These are phyloP conservation scores for Fragaria ananassa DNA, from an alignment of 306 rosid genomes.

Conservation along the genomic window DNA sequence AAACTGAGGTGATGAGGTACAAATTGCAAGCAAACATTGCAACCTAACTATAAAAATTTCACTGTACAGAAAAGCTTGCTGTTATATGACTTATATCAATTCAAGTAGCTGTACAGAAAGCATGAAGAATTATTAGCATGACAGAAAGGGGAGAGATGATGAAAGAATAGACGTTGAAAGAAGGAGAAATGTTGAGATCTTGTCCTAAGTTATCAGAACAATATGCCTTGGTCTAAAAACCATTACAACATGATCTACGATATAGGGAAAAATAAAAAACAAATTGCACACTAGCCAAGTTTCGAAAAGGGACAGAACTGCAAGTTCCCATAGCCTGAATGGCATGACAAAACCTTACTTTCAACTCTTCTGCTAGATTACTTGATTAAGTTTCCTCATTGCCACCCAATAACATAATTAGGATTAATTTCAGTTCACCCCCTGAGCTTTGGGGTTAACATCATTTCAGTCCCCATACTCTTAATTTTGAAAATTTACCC, in stretches of 20 bases:
- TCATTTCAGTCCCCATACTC: too few relatives aligned
- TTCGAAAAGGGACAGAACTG: background rate
- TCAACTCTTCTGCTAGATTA: background rate
- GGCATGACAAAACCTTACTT: background rate
- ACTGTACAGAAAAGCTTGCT: background rate
- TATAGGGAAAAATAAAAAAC: background rate
- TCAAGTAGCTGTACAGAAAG: background rate
- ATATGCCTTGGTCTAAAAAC: background rate
- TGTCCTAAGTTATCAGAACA: background rate
- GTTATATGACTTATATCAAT: constrained; percentile 5
- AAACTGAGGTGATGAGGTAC: background rate
- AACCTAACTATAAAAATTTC: background rate
- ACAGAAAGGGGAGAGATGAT: background rate
- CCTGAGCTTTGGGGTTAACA: too few relatives aligned
- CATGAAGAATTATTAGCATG: background rate
- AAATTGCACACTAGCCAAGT: background rate
- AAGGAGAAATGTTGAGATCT: background rate
- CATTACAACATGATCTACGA: background rate
- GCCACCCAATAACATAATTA: background rate
- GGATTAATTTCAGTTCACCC: too few relatives aligned
- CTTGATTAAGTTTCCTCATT: background rate
- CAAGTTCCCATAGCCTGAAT: background rate
- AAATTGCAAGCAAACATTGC: background rate
- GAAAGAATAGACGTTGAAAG: background rate
- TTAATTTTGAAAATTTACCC: too few relatives aligned